A percentile compares a stretch with the other conserved stretches of the same genome.
phyloP scores from a whole-genome alignment of 179 eudicot species.

The Gypsophila paniculata region DNA sequence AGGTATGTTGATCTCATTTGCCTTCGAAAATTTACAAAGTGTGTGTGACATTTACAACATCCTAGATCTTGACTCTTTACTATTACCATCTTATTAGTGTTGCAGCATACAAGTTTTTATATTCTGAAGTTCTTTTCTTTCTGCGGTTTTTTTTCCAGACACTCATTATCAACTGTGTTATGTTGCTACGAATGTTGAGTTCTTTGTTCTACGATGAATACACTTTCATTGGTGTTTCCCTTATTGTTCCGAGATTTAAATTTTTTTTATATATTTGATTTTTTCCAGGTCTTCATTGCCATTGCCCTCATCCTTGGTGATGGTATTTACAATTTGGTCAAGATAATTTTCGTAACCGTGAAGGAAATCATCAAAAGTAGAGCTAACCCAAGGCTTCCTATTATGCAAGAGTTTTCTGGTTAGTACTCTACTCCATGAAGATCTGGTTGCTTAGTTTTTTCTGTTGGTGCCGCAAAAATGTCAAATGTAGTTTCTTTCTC shows the following conservation, averaged over 20 bases:
- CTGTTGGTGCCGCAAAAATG: neutral
- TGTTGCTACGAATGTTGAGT: too few relatives aligned
- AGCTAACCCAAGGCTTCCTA: slow-evolving; percentile 55
- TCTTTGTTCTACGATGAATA: too few relatives aligned
- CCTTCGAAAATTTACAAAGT: neutral
- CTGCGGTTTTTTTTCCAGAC: too few relatives aligned
- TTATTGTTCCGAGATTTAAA: neutral
- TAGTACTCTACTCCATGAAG: slow-evolving; percentile 4
- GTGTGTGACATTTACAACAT: neutral
- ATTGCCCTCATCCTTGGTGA: slow-evolving; percentile 91
- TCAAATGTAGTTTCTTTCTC: neutral
- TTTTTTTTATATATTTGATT: slow-evolving; percentile 7
- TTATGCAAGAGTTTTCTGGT: slow-evolving; percentile 56
- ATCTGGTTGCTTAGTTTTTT: too few relatives aligned
- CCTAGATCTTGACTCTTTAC: neutral
- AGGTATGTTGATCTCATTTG: slow-evolving; percentile 43
- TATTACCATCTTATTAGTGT: too few relatives aligned
- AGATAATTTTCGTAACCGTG: slow-evolving; percentile 58
- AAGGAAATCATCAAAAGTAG: slow-evolving; percentile 57
- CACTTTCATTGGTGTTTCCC: neutral
- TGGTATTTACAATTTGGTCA: slow-evolving; percentile 87
- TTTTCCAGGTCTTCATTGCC: slow-evolving; percentile 78
- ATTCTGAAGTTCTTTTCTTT: too few relatives aligned
- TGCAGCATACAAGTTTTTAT: too few relatives aligned
- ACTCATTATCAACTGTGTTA: too few relatives aligned